Percentiles rank a stretch among this genome's conserved stretches.
Conservation (phyloP, 1,139 yeast species). For the Saccharomycopsis crataegensis region DNA sequence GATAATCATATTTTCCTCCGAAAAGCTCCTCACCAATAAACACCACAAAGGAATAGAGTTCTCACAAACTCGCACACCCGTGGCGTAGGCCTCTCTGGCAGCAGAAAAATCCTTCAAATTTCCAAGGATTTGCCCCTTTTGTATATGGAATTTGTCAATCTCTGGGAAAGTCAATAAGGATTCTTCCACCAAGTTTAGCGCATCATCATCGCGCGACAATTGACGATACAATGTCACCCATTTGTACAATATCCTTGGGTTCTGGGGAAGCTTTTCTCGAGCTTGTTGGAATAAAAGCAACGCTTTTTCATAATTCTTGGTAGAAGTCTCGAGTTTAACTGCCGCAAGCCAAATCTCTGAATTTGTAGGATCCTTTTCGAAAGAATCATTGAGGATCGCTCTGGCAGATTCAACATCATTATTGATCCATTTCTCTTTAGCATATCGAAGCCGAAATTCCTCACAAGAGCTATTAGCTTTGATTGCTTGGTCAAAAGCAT, state of each 20-base stretch:
- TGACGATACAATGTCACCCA: conserved; percentile 51
- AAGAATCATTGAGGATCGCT: conserved; percentile 42
- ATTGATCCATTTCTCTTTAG: conserved; percentile 57
- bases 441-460: conserved; percentile 57
- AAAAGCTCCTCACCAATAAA: conserved; percentile 44
- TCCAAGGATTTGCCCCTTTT: conserved; percentile 47
- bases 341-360: conserved; percentile 67
- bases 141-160: conserved; percentile 46
- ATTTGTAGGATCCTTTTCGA: conserved; percentile 35
- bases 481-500: conserved; percentile 46
- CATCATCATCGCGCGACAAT: conserved; percentile 26
- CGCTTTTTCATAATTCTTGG: conserved; percentile 34
- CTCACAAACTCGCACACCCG: conserved; percentile 46
- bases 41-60: conserved; percentile 47
- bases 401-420: conserved; percentile 48
- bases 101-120: conserved; percentile 27
- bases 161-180: conserved; percentile 42
- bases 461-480: conserved; percentile 41
- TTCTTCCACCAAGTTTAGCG: conserved; percentile 35
- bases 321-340: conserved; percentile 51
- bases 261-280: conserved; percentile 29
- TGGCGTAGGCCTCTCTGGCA: conserved; percentile 43
- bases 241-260: conserved; percentile 51
- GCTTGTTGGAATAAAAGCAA: conserved; percentile 37
- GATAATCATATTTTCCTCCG: conserved; percentile 33